Percentiles rank a stretch among this genome's conserved stretches.
Evolutionary conservation across 2,329 filamentous ascomycete genomes (phyloP).

Genomic region (Rachicladosporium sp.): DNA sequence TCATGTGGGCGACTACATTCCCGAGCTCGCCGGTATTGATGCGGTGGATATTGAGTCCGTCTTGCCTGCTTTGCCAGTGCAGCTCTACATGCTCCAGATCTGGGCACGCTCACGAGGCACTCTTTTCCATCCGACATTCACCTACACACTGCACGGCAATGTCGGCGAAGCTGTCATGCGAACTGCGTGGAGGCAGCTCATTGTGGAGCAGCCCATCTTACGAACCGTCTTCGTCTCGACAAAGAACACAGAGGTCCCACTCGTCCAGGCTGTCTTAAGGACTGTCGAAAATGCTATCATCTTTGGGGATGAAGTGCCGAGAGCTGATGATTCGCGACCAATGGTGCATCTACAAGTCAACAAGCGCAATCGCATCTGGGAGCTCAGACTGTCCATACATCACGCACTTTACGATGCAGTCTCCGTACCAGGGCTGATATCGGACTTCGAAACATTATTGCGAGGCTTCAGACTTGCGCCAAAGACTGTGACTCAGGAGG

Average conservation of each 20-base stretch:
- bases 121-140: slow-evolving; percentile 65
- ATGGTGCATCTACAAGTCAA: slow-evolving; percentile 14
- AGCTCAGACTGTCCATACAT: slow-evolving; percentile 48
- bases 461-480: slow-evolving; percentile 10
- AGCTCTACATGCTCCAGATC: slow-evolving; percentile 65
- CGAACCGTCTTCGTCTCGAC: slow-evolving; percentile 55
- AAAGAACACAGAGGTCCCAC: slow-evolving; percentile 32
- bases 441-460: slow-evolving; percentile 36
- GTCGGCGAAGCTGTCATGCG: slow-evolving; percentile 33
- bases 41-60: slow-evolving; percentile 40
- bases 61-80: slow-evolving; percentile 62
- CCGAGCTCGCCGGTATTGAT: slow-evolving; percentile 24
- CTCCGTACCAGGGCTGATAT: slow-evolving; percentile 55
- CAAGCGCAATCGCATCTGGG: slow-evolving; percentile 8
- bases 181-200: slow-evolving; percentile 49
- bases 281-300: slow-evolving; percentile 23
- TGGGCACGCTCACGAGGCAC: slow-evolving; percentile 57
- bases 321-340: slow-evolving; percentile 7
- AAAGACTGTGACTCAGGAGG: slow-evolving; percentile 22
- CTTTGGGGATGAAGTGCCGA: slow-evolving; percentile 8
- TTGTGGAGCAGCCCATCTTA: slow-evolving; percentile 48
- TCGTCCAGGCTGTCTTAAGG: slow-evolving; percentile 52
- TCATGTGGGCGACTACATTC: slow-evolving; percentile 4
- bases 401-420: slow-evolving; percentile 83
- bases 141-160: slow-evolving; percentile 39